These are phyloP conservation scores for Russula brevipes DNA, from an alignment of 768 basidiomycete genomes.

Conservation along the genomic window DNA sequence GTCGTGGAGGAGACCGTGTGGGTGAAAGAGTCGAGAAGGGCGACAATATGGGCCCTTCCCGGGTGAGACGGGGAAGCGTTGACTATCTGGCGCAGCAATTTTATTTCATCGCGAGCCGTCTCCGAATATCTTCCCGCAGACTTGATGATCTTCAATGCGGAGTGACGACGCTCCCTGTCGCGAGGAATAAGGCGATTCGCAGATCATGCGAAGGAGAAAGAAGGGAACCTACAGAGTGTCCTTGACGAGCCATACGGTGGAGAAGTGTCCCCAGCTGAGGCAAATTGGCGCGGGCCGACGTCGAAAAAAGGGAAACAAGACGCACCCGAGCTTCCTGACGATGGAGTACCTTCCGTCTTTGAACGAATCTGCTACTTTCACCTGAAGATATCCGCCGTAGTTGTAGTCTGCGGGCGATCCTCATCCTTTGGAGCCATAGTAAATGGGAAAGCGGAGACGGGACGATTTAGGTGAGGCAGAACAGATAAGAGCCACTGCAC, in stretches of 20 bases:
- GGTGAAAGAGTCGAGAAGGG: constrained; percentile 85
- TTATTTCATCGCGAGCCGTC: constrained; percentile 95
- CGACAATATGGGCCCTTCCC: constrained; percentile 76
- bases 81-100: constrained; percentile 73
- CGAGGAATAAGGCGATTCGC: not conserved
- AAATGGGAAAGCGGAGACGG: constrained; percentile 58
- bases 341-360: constrained; percentile 80
- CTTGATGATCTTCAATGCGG: constrained; percentile 92
- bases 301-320: constrained; percentile 19
- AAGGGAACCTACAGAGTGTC: constrained; percentile 57
- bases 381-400: constrained; percentile 64
- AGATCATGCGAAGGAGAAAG: constrained; percentile 1
- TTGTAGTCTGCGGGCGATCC: constrained; percentile 83
- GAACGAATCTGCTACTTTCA: constrained; percentile 70
- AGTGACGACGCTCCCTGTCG: constrained; percentile 63
- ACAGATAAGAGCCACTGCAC: not conserved
- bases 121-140: constrained; percentile 94
- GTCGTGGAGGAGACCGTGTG: constrained; percentile 41
- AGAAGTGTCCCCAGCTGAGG: constrained; percentile 89
- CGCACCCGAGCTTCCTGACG: constrained; percentile 83
- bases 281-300: constrained; percentile 10
- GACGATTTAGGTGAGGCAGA: constrained; percentile 42
- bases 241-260: constrained; percentile 88
- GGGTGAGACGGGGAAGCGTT: constrained; percentile 68
- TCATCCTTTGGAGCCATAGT: constrained; percentile 67